Evolutionary conservation across 2,329 filamentous ascomycete species (phyloP), one percentile per base, ranked within the genome.

Genomic region (Calonectria hongkongensis): DNA sequence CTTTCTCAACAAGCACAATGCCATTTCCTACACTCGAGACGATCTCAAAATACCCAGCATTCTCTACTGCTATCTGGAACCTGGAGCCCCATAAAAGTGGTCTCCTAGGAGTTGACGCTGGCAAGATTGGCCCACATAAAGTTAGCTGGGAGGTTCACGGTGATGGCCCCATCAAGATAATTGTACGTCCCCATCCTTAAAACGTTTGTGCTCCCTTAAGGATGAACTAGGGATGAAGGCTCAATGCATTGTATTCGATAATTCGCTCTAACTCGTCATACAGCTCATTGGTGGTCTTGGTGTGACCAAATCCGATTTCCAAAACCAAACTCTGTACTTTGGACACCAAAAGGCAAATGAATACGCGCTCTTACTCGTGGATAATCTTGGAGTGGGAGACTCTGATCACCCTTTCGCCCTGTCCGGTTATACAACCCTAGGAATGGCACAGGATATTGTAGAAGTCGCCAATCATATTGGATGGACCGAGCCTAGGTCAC

Each of bases 61-160:
- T 33, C 39, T 18, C 39, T 5, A 63, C 58, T 21, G 8, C 58
- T 5, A 33, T 63, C 3, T 63, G 58, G 58, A 27, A 63, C 5
- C 16, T 63, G 3, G 58, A 47, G 12, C 41, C 58, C 1, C 41
- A 63, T 16, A 39, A 63, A 21, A 21, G 27, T 10, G 58, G 58
- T 2, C 18, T 63, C 7, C 30, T 47, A 5, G 41, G n/a, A 47
- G n/a, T 63, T 7, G 21, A 0, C 2, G 6, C 41, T n/a, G 41
- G 58, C 2, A 63, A 47, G 15, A 25, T 47, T 4, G 27, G 58
- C 27, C 16, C 58, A 3, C 58, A 47, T 47, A 47, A 63, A 21
- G 41, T 63, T 25, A 63, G 58, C 58, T 63, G 58, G 41, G 58
- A 63, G 18, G 58, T 63, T 33, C 58, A 63, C 9, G 58, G 58